Base-by-base conservation (phyloP, 73 alveolate species). In the Uronychia binucleata region DNA sequence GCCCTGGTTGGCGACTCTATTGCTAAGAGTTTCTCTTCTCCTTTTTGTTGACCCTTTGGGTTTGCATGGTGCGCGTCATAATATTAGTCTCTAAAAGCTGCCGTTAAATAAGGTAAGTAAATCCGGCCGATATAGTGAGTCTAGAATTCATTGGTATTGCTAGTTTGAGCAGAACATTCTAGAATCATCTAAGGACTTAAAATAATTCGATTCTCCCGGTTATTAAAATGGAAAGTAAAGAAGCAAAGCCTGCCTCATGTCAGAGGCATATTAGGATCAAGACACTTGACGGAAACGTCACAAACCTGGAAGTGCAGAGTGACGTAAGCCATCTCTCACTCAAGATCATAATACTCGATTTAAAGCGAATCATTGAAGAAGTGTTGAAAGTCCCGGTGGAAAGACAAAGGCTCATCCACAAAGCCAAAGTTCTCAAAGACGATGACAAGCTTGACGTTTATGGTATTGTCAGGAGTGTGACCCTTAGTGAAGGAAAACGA, bases 401-500 rank as follows among this genome's bases (percentile, higher is more conserved):
- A 26, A 35, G 94, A 28, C 92, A 92, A 58, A 83, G 95, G 77
- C 89, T 92, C 26, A 92, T 92, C 33, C 89, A 75, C 77, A 85
- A 85, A 58, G 92, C 95, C 0, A 92, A 86, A 83, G 79, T 90
- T 0, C 59, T 92, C 60, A 87, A 58, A 57, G 97, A 90, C 75
- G 97, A 89, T 30, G 74, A 79, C 0, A 11, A 33, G 11, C 74
- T 92, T 11, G 34, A 77, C 28, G 78, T 32, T 13, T 81, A 85
- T 85, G 59, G 92, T 86, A 86, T 28, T 74, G 28, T 58, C 25
- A 28, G 57, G 28, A 28, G 31, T 31, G 58, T 26, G 31, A 25
- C 30, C 30, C 1, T 77, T 79, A 86, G 88, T 92, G 31, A 92
- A 86, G 86, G 94, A 92, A 80, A 94, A 92, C 89, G 94, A 88